Evolutionary conservation across 352 stramenopile genomes (phyloP), one percentile per base, ranked within the genome.

Genomic region (Pythium plurisporium): DNA sequence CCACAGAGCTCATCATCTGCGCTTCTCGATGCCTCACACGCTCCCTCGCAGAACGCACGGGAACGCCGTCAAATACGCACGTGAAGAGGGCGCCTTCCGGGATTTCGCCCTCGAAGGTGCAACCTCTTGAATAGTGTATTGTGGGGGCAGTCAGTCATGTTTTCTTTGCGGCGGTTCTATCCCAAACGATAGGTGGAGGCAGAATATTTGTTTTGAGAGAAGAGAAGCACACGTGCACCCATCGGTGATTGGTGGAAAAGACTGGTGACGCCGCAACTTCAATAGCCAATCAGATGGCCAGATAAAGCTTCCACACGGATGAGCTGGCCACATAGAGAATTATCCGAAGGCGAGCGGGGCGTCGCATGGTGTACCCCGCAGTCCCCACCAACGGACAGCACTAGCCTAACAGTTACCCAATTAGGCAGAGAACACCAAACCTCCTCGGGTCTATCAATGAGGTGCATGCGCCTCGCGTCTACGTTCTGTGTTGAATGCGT

Each of bases 1-100:
- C 60, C 53, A 67, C 46, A 54, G 60, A 67, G 60, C 60, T 62
- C 60, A 67, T 67, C 60, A 67, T 67, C 52, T 47, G 10, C 0
- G 10, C 60, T 62, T 34, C 19, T 9, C n/a, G 48, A 57, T 59
- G 38, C 14, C 14, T 17, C 6, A n/a, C 8, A 15, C 19, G 20
- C 1, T 15, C 27, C 1, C 11, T 3, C 8, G 42, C 19, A 36
- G 15, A 27, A 23, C 5, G 4, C 9, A 27, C 38, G 27, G 40
- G 46, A 51, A 53, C 9, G 15, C 22, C 23, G 30, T 34, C 55
- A 27, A 55, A 38, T 41, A 22, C n/a, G 9, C 41, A 12, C 30
- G 8, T 14, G 4, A 33, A 38, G 26, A 33, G 10, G 33, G 14
- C n/a, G 31, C 31, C 5, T 15, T 11, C 22, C 14, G 9, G 31